A percentile compares a stretch with the other conserved stretches of the same genome.
phyloP scores from a whole-genome alignment of 2,329 filamentous ascomycete genomes.

The Fusarium mangiferae region DNA sequence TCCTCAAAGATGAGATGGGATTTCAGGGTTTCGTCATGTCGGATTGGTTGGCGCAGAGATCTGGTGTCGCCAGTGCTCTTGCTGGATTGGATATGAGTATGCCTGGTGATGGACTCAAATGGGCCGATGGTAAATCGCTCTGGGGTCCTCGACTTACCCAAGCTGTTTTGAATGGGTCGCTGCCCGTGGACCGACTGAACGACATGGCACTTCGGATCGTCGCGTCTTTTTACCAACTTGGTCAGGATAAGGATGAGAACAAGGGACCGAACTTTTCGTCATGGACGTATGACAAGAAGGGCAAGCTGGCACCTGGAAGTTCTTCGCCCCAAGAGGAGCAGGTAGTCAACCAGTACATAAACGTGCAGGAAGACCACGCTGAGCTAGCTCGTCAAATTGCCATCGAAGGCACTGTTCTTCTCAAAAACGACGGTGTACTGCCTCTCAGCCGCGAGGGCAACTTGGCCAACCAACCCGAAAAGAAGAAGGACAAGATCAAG shows the following conservation, averaged over 20 bases:
- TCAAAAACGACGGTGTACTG: slow-evolving; percentile 71
- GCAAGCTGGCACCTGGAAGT: slow-evolving; percentile 65
- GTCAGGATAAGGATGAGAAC: slow-evolving; percentile 77
- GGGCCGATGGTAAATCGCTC: slow-evolving; percentile 75
- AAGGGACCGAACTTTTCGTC: slow-evolving; percentile 83
- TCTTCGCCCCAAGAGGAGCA: slow-evolving; percentile 49
- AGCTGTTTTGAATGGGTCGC: slow-evolving; percentile 81
- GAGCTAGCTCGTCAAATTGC: slow-evolving; percentile 63
- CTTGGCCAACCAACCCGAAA: slow-evolving; percentile 27
- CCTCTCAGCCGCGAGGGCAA: slow-evolving; percentile 54
- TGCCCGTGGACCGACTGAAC: slow-evolving; percentile 82
- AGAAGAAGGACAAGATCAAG: slow-evolving; percentile 53
- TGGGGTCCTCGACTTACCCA: slow-evolving; percentile 84
- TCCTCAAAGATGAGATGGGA: slow-evolving; percentile 78
- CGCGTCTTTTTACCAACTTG: slow-evolving; percentile 89
- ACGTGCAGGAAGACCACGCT: slow-evolving; percentile 66
- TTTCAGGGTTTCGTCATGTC: slow-evolving; percentile 78
- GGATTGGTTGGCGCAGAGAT: slow-evolving; percentile 74
- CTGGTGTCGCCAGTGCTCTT: slow-evolving; percentile 67
- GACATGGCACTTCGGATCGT: slow-evolving; percentile 91
- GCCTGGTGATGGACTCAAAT: slow-evolving; percentile 76
- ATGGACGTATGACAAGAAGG: slow-evolving; percentile 70
- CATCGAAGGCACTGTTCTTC: slow-evolving; percentile 66
- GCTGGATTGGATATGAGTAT: slow-evolving; percentile 76
- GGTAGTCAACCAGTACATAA: slow-evolving; percentile 75